Evolutionary conservation across 2,329 filamentous ascomycete genomes (phyloP), one percentile per base, ranked within the genome.

Genomic region (Phialophora expanda): DNA sequence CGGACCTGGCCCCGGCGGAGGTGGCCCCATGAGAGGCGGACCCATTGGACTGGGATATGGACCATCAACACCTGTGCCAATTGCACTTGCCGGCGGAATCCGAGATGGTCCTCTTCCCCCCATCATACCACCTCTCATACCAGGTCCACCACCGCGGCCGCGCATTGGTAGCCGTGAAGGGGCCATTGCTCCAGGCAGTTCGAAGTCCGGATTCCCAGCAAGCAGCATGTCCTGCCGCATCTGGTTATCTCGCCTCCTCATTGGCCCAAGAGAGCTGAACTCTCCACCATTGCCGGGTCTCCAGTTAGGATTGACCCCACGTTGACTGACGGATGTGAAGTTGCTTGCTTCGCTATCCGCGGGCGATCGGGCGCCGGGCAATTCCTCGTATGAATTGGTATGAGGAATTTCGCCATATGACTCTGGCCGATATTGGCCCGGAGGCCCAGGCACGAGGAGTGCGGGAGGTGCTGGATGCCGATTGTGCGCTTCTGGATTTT

Each of bases 271-370:
- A 67, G 70, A 72, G 74, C 71, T 70, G 71, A 74, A 69, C 57
- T 74, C 70, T 9, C 65, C 69, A 3, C 83, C 80, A 32, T 68
- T 66, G 20, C 83, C 81, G 2, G 85, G 87, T 68, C 90, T 87
- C 93, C 94, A 97, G 66, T 89, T 88, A 6, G 93, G 94, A 76
- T 97, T 97, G 62, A 97, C 82, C 1, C 91, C 90, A 38, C 94
- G 86, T 78, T 97, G 93, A 0, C 90, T 94, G 54, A 98, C 90
- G 11, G 91, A 95, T 1, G 94, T 97, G 78, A 97, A 97, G 72
- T 90, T 91, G 54, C 89, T 94, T 26, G 87, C 85, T 74, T 97
- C 92, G 68, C 90, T 94, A 73, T 89, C 86, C 32, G 89, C 87
- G 34, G 91, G 93, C 73, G 89, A 94, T 73, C 90, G 86, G 53